Conservation (phyloP, 179 eudicot species). For the Dionaea muscipula region DNA sequence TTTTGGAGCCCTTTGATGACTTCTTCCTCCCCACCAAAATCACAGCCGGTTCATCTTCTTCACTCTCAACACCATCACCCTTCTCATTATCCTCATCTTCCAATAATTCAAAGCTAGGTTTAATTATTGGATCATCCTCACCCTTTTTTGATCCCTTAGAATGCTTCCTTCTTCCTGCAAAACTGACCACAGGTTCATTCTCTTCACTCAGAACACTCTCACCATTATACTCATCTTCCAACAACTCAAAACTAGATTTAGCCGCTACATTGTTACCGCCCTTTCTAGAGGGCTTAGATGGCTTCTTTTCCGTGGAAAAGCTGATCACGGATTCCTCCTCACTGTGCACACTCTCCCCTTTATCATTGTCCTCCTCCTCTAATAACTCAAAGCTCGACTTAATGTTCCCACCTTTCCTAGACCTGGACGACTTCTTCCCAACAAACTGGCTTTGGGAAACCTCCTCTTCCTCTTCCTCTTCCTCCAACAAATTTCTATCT, state of each 20-base stretch:
- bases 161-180: too few relatives aligned
- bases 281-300: too few relatives aligned
- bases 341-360: too few relatives aligned
- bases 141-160: slow-evolving; percentile 37
- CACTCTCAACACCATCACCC: slow-evolving; percentile 21
- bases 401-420: slow-evolving; percentile 33
- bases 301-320: too few relatives aligned
- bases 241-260: too few relatives aligned
- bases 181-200: too few relatives aligned
- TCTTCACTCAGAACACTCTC: too few relatives aligned
- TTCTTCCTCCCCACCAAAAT: slow-evolving; percentile 47
- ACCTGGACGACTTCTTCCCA: slow-evolving; percentile 51
- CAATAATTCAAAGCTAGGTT: slow-evolving; percentile 42
- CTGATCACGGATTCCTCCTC: too few relatives aligned
- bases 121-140: slow-evolving; percentile 19
- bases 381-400: too few relatives aligned
- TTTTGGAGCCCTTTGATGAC: slow-evolving; percentile 34
- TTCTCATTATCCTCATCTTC: slow-evolving; percentile 39
- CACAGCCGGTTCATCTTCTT: slow-evolving; percentile 26
- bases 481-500: slow-evolving; percentile 11
- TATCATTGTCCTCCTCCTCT: too few relatives aligned
- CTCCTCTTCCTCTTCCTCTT: slow-evolving; percentile 36
- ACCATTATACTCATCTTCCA: too few relatives aligned
- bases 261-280: too few relatives aligned
- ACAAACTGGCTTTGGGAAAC: slow-evolving; percentile 19